Percentiles rank a stretch among this genome's conserved stretches.
Evolutionary conservation across 768 basidiomycete genomes (phyloP).

Genomic region (Vishniacozyma victoriae): DNA sequence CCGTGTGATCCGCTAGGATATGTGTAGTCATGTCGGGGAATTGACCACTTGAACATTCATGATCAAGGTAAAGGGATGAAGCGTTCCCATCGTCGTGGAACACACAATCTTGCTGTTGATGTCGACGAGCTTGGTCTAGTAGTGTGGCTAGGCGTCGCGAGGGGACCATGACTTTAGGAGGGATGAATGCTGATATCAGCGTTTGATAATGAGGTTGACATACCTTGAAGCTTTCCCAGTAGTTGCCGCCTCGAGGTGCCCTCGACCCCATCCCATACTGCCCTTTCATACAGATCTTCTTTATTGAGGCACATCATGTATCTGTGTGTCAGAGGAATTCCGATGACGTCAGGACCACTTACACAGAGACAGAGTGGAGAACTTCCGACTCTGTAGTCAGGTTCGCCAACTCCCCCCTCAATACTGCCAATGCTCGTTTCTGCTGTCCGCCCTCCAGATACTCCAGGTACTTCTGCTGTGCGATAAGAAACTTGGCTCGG

Average conservation of each 20-base stretch:
- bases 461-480: slow-evolving; percentile 94
- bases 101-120: slow-evolving; percentile 73
- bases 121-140: slow-evolving; percentile 71
- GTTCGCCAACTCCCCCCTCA: slow-evolving; percentile 83
- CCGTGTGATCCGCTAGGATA: slow-evolving; percentile 74
- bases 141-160: slow-evolving; percentile 78
- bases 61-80: slow-evolving; percentile 82
- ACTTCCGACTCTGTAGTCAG: slow-evolving; percentile 71
- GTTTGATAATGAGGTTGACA: slow-evolving; percentile 10
- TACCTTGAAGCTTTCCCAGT: slow-evolving; percentile 76
- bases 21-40: slow-evolving; percentile 85
- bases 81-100: slow-evolving; percentile 67
- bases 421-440: slow-evolving; percentile 72
- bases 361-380: slow-evolving; percentile 85
- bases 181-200: slow-evolving; percentile 68
- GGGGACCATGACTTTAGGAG: slow-evolving; percentile 87
- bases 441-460: slow-evolving; percentile 74
- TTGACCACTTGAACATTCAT: slow-evolving; percentile 66
- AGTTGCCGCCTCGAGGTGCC: slow-evolving; percentile 71
- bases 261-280: slow-evolving; percentile 82
- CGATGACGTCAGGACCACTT: slow-evolving; percentile 25
- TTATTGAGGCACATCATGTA: slow-evolving; percentile 87
- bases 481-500: slow-evolving; percentile 80
- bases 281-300: slow-evolving; percentile 71
- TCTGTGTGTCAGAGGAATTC: slow-evolving; percentile 50